Evolutionary conservation across 495 filamentous ascomycete genomes (phyloP).

Genomic region (Penicillium desertorum): DNA sequence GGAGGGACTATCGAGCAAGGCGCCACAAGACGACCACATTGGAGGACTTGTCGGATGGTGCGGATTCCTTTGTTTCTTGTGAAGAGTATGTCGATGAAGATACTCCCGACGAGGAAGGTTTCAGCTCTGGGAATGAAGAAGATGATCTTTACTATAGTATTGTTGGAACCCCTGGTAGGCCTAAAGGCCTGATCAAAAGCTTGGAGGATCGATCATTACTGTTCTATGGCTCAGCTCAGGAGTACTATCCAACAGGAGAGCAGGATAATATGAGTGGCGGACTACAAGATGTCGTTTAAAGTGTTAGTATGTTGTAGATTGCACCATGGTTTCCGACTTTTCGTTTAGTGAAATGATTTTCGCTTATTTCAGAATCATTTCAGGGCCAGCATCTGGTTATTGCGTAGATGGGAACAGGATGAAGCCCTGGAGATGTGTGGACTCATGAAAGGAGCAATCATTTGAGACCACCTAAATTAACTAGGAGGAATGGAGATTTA

Average conservation of each 20-base stretch:
- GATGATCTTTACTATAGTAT: neutral
- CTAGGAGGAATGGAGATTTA: neutral
- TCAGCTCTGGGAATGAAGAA: neutral
- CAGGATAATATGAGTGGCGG: neutral
- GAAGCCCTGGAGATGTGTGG: neutral
- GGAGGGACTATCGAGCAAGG: conserved; percentile 11
- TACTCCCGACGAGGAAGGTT: neutral
- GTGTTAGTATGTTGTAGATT: neutral
- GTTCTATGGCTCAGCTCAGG: neutral
- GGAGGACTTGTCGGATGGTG: neutral
- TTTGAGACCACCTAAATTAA: neutral
- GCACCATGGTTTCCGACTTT: neutral
- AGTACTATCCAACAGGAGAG: neutral
- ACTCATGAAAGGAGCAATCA: neutral
- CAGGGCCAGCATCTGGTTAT: neutral
- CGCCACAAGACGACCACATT: neutral
- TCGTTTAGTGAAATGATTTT: neutral
- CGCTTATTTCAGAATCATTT: neutral
- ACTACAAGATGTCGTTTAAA: neutral
- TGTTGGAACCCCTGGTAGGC: neutral
- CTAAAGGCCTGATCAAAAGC: neutral
- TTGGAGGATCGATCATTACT: neutral
- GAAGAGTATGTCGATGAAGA: neutral
- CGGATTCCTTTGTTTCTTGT: conserved; percentile 1
- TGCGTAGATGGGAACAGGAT: neutral